phyloP scores from a whole-genome alignment of 1,139 yeast genomes.

The Hyphopichia pseudoburtonii region DNA sequence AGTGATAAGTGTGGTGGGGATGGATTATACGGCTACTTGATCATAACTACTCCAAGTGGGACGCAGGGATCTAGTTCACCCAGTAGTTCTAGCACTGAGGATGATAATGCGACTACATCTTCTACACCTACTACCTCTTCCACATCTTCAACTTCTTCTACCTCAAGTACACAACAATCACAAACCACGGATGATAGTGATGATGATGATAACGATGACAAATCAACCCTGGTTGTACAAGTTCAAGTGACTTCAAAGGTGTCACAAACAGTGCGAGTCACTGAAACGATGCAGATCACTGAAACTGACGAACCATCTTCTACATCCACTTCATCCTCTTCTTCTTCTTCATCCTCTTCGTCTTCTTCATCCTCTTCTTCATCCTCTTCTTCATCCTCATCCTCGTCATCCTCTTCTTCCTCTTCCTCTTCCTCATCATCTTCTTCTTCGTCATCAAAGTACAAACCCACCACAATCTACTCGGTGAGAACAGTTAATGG shows the following conservation, averaged over 20 bases:
- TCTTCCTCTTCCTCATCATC: constrained; percentile 4
- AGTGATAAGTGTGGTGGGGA: constrained; percentile 33
- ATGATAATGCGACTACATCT: constrained; percentile 8
- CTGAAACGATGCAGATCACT: constrained; percentile 15
- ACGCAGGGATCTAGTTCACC: constrained; percentile 13
- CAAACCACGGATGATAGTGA: constrained; percentile 11
- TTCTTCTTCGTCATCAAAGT: background rate
- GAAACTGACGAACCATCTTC: constrained; percentile 10
- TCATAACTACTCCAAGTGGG: constrained; percentile 24
- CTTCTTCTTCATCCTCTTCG: constrained; percentile 6
- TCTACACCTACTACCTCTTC: constrained; percentile 11
- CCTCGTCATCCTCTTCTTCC: constrained; percentile 3
- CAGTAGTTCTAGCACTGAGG: constrained; percentile 10
- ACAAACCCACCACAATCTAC: constrained; percentile 17
- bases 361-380: constrained; percentile 7
- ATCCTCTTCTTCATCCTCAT: constrained; percentile 7
- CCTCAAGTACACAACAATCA: constrained; percentile 10
- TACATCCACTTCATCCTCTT: constrained; percentile 11
- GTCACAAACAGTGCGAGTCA: constrained; percentile 15
- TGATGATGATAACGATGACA: background rate
- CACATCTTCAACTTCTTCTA: constrained; percentile 7
- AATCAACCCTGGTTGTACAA: background rate
- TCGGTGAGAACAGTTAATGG: constrained; percentile 30
- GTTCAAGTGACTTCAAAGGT: constrained; percentile 8
- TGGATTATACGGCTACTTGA: constrained; percentile 36